Percentiles rank a stretch among this genome's conserved stretches.
phyloP scores from a whole-genome alignment of 2,329 filamentous ascomycete species.

The Colletotrichum melonis region DNA sequence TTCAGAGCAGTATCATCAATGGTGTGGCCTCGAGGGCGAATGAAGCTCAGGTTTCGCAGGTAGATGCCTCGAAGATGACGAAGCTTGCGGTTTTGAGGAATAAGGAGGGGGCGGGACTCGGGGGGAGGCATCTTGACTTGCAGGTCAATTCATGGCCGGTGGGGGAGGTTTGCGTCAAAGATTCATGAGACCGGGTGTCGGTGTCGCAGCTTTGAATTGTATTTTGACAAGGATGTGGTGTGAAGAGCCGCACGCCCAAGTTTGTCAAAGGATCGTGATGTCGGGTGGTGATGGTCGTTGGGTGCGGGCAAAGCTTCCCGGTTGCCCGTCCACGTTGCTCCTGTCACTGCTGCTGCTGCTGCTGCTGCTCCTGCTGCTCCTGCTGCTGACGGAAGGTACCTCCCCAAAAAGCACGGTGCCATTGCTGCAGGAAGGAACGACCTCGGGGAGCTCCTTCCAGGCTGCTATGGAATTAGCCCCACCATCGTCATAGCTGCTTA shows the following conservation, averaged over 20 bases:
- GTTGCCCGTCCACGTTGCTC: background rate
- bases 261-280: background rate
- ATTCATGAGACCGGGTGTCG: background rate
- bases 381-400: background rate
- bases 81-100: constrained; percentile 84
- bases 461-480: background rate
- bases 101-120: constrained; percentile 59
- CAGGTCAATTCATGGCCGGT: constrained; percentile 29
- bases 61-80: constrained; percentile 90
- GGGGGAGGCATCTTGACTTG: constrained; percentile 33
- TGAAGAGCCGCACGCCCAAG: background rate
- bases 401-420: constrained; percentile 2
- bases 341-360: background rate
- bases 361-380: too few species aligned
- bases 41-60: constrained; percentile 84
- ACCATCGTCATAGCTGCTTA: background rate
- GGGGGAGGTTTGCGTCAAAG: background rate
- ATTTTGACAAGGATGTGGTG: background rate
- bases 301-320: background rate
- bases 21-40: constrained; percentile 66
- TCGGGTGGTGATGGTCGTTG: background rate
- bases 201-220: background rate
- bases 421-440: background rate
- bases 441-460: background rate
- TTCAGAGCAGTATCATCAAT: constrained; percentile 82